A percentile compares a stretch with the other conserved stretches of the same genome.
Evolutionary conservation across 2,329 filamentous ascomycete species (phyloP).

Genomic region (Trichophyton simii): DNA sequence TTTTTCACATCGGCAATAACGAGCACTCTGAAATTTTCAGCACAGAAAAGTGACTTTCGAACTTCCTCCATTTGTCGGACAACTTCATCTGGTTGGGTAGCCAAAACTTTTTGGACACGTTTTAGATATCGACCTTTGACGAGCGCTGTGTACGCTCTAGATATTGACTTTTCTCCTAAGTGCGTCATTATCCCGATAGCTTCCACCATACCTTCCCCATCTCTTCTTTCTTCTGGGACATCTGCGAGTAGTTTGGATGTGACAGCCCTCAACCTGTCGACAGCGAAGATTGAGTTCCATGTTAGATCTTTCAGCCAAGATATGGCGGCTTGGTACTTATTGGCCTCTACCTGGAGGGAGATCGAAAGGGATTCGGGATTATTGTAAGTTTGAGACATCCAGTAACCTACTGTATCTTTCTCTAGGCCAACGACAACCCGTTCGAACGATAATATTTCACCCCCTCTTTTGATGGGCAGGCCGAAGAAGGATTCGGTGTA

Average conservation of each 20-base stretch:
- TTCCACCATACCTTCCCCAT: constrained; percentile 52
- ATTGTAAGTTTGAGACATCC: constrained; percentile 53
- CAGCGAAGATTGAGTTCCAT: constrained; percentile 80
- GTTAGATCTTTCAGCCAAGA: constrained; percentile 76
- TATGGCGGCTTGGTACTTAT: constrained; percentile 73
- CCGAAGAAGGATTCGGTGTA: constrained; percentile 93
- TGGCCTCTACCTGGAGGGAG: constrained; percentile 71
- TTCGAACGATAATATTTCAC: constrained; percentile 71
- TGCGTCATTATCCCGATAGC: constrained; percentile 64
- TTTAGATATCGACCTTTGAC: constrained; percentile 82
- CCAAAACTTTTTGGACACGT: constrained; percentile 66
- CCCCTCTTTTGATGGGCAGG: constrained; percentile 67
- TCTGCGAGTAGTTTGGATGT: constrained; percentile 78
- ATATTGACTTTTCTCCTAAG: constrained; percentile 60
- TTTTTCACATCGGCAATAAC: constrained; percentile 70
- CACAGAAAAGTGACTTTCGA: constrained; percentile 61
- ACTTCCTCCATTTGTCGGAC: constrained; percentile 66
- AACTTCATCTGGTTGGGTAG: constrained; percentile 61
- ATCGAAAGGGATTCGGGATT: constrained; percentile 69
- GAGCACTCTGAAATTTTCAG: constrained; percentile 73
- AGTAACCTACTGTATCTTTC: constrained; percentile 77
- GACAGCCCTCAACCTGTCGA: constrained; percentile 48
- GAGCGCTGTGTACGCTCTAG: constrained; percentile 66
- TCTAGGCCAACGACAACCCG: constrained; percentile 85
- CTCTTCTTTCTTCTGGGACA: constrained; percentile 82